These are phyloP conservation scores for Salix udensis DNA, from an alignment of 345 rosid species.

Conservation along the genomic window DNA sequence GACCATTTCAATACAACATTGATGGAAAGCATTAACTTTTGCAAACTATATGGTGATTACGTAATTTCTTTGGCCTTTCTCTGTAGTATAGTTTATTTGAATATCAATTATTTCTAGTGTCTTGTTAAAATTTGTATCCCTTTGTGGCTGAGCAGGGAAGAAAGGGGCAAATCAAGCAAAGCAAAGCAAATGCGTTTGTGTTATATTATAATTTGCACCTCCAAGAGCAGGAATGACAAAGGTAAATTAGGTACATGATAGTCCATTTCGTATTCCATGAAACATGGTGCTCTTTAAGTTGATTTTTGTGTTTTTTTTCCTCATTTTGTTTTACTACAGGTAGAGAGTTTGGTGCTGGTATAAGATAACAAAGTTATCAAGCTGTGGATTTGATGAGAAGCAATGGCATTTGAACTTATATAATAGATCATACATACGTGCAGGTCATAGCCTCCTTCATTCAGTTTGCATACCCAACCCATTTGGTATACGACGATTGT, in stretches of 20 bases:
- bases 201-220: constrained; percentile 53
- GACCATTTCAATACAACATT: not conserved
- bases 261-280: not conserved
- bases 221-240: constrained; percentile 12
- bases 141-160: constrained; percentile 57
- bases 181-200: constrained; percentile 83
- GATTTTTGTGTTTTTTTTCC: not conserved
- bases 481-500: constrained; percentile 20
- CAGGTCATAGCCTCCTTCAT: constrained; percentile 18
- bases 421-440: constrained; percentile 7
- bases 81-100: constrained; percentile 1
- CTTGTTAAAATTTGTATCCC: constrained; percentile 11
- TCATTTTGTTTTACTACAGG: constrained; percentile 11
- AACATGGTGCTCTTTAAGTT: constrained; percentile 1
- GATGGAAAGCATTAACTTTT: not conserved
- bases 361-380: constrained; percentile 20
- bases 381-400: constrained; percentile 13
- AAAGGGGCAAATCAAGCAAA: constrained; percentile 48
- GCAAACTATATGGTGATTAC: constrained; percentile 12
- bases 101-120: not conserved
- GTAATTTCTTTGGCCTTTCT: constrained; percentile 17
- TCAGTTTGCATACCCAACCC: constrained; percentile 18
- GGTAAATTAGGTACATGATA: constrained; percentile 21
- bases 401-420: constrained; percentile 10
- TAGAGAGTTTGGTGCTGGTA: constrained; percentile 22